Conservation (phyloP, 2,329 filamentous ascomycete species). For the Clarireedia hainanense region DNA sequence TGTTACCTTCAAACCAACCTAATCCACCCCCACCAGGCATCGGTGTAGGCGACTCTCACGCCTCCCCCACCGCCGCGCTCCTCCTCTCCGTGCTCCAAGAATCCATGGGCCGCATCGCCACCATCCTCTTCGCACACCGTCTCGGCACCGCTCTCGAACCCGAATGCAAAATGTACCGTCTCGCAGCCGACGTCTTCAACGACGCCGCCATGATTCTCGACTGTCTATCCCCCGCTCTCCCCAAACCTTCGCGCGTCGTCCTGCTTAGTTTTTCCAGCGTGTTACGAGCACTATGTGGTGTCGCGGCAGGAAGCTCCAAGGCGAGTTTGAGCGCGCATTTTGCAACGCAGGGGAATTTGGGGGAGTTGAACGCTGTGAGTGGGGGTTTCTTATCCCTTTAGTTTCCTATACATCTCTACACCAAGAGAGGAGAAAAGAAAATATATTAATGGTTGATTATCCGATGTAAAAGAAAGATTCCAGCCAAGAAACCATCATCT, state of each 20-base stretch:
- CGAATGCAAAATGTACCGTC: constrained; percentile 65
- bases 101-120: constrained; percentile 56
- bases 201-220: constrained; percentile 64
- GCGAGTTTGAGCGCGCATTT: constrained; percentile 90
- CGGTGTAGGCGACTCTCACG: constrained; percentile 57
- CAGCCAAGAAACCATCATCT: constrained; percentile 90
- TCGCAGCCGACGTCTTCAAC: constrained; percentile 64
- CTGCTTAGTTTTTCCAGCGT: constrained; percentile 54
- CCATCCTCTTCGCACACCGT: constrained; percentile 60
- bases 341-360: constrained; percentile 76
- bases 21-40: constrained; percentile 38
- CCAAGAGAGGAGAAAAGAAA: too few species aligned
- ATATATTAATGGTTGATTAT: not conserved
- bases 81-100: constrained; percentile 61
- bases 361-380: constrained; percentile 77
- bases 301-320: constrained; percentile 84
- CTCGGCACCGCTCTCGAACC: constrained; percentile 62
- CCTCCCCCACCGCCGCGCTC: constrained; percentile 57
- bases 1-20: not conserved
- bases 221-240: constrained; percentile 57
- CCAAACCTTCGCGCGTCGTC: constrained; percentile 46
- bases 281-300: constrained; percentile 68
- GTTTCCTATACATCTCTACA: not conserved
- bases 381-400: not conserved
- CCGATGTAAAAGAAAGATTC: constrained; percentile 57